Conservation (phyloP, 352 stramenopile genomes). For the Globisporangium okanoganense region DNA sequence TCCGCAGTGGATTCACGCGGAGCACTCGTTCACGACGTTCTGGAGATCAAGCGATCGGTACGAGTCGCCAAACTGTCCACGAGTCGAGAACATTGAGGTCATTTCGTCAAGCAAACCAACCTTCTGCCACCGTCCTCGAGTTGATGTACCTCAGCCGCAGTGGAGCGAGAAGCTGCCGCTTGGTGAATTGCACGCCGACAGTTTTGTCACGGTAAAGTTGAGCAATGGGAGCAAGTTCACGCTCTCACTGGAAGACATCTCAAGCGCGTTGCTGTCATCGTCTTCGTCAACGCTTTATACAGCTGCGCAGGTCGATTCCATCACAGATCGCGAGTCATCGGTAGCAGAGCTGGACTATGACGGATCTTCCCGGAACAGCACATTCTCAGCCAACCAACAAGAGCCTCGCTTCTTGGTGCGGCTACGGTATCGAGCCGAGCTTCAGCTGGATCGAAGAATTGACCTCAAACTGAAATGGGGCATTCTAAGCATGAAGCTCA, state of each 20-base stretch:
- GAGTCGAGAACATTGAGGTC: constrained; percentile 22
- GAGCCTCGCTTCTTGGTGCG: constrained; percentile 24
- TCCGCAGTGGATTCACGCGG: constrained; percentile 34
- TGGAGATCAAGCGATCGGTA: constrained; percentile 34
- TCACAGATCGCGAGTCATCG: not conserved
- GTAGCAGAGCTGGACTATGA: not conserved
- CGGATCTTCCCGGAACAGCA: not conserved
- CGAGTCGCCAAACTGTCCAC: constrained; percentile 28
- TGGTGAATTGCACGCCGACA: constrained; percentile 16
- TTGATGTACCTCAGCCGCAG: constrained; percentile 8
- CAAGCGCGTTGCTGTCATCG: constrained; percentile 21
- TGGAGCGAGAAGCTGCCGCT: constrained; percentile 36
- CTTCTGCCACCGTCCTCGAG: not conserved
- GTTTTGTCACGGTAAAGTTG: constrained; percentile 19
- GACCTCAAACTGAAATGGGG: constrained; percentile 13
- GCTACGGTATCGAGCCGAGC: constrained; percentile 26
- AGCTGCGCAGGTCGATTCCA: not conserved
- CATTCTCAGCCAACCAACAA: not conserved
- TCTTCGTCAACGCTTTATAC: constrained; percentile 11
- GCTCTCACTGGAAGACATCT: constrained; percentile 32
- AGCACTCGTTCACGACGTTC: constrained; percentile 24
- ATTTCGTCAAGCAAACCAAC: not conserved
- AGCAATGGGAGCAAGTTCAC: constrained; percentile 26
- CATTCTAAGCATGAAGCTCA: constrained; percentile 9
- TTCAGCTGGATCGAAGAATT: constrained; percentile 28